These are phyloP conservation scores for Ascochyta koolunga DNA, from an alignment of 2,329 filamentous ascomycete species.

Conservation along the genomic window DNA sequence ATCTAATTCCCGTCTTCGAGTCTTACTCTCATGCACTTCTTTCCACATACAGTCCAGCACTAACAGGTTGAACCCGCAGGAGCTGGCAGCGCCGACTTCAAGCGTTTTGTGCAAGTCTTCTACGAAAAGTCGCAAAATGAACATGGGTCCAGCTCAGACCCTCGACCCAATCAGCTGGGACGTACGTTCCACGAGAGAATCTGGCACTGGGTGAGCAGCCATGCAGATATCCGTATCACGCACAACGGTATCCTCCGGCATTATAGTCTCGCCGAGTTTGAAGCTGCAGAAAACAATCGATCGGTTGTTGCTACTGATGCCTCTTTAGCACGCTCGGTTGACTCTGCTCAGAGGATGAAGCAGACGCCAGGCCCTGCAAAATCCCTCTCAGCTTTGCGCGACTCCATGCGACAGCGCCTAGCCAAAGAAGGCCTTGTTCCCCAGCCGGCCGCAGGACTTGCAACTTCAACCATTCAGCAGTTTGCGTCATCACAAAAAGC, in stretches of 20 bases:
- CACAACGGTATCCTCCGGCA: constrained; percentile 47
- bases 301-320: neutral
- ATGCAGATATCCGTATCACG: constrained; percentile 63
- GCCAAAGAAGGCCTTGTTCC: constrained; percentile 9
- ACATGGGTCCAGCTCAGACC: neutral
- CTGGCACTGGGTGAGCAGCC: constrained; percentile 63
- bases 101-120: constrained; percentile 46
- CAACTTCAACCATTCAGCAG: neutral
- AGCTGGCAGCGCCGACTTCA: constrained; percentile 50
- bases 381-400: constrained; percentile 21
- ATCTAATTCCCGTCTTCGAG: constrained; percentile 17
- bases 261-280: constrained; percentile 40
- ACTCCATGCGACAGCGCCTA: constrained; percentile 29
- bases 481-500: neutral
- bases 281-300: constrained; percentile 34
- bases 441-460: neutral
- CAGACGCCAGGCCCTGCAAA: constrained; percentile 16
- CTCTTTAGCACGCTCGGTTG: neutral
- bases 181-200: constrained; percentile 59
- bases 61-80: constrained; percentile 33
- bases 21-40: constrained; percentile 8
- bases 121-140: constrained; percentile 34
- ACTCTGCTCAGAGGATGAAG: neutral
- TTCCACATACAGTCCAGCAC: neutral
- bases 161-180: constrained; percentile 47